Base-by-base conservation (phyloP, 257 asterid genomes). In the Solanum medicagineum region DNA sequence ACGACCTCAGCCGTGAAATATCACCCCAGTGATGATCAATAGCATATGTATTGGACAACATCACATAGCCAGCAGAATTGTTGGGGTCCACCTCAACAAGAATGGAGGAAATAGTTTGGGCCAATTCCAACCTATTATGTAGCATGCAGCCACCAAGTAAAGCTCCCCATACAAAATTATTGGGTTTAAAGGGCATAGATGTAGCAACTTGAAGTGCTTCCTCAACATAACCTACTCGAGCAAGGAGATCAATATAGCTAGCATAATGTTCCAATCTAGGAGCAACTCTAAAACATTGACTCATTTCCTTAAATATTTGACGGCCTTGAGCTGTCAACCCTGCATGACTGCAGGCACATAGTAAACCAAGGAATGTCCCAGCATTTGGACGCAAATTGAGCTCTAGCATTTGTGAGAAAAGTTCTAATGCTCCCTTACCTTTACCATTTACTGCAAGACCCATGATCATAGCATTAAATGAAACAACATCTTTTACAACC, bases 381-480 rank as follows among this genome's bases (percentile, higher is more conserved):
- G 95, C 84, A 85, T 91, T 84, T 0, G 98, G 94, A 53, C 5
- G 12, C 60, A 93, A 54, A 60, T 26, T 74, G 45, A 83, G 87
- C 84, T 81, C 90, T 59, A 89, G 89, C 94, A 92, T 90, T 81
- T 85, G 24, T 8, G 90, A 85, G 89, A 91, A 93, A 79, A 89
- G 92, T 16, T 10, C 81, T 73, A 95, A 71, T 10, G 94, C 97
- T 42, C 90, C 96, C 9, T 89, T 81, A 15, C 94, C 98, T 84
- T 90, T 80, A 11, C 98, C 97, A 79, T 95, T 92, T 10, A 90
- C 56, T 53, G 97, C 97, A 40, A 95, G 91, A 74, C 97, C 97
- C 85, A 93, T 92, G 86, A 93, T 93, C 95, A 93, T 93, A 84
- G 98, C 95, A 63, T 95, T 95, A 87, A 89, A 95, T 13, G 93